phyloP scores from a whole-genome alignment of 2,329 filamentous ascomycete genomes.

The Aureobasidium sp. region DNA sequence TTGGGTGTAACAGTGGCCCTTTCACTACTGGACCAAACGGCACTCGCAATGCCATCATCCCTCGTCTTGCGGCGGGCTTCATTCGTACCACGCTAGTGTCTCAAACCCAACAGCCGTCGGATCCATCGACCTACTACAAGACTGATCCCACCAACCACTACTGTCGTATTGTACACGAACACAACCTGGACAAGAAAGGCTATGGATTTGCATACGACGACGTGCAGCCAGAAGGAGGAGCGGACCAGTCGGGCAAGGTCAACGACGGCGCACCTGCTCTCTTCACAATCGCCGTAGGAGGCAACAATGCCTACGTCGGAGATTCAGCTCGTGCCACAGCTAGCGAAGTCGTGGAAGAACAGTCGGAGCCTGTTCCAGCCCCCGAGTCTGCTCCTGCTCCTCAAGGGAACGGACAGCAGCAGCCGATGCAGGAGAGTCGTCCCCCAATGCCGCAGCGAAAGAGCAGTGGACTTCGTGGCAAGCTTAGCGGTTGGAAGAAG shows the following conservation, averaged over 20 bases:
- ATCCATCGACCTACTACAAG: conserved; percentile 26
- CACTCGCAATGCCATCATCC: conserved; percentile 54
- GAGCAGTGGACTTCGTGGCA: conserved; percentile 1
- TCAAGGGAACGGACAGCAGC: conserved; percentile 1
- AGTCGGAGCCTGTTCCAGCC: not conserved
- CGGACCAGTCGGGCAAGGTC: conserved; percentile 47
- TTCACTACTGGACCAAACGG: conserved; percentile 41
- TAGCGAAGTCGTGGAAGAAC: not conserved
- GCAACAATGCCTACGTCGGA: conserved; percentile 18
- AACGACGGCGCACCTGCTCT: conserved; percentile 37
- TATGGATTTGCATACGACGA: conserved; percentile 62
- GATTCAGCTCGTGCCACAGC: not conserved
- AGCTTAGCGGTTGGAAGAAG: conserved; percentile 4
- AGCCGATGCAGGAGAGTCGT: not conserved
- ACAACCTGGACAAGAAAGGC: conserved; percentile 43
- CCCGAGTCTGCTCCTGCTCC: not conserved
- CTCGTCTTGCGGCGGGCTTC: conserved; percentile 67
- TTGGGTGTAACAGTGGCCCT: conserved; percentile 57
- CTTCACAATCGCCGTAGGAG: conserved; percentile 42
- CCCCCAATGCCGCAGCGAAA: not conserved
- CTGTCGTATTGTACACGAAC: conserved; percentile 45
- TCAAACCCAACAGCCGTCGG: conserved; percentile 31
- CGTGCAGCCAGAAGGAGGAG: conserved; percentile 49
- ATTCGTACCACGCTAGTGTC: conserved; percentile 62
- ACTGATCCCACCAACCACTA: conserved; percentile 46